Percentiles rank a stretch among this genome's conserved stretches.
These are phyloP conservation scores for Penicillium diatomitis DNA, from an alignment of 495 filamentous ascomycete species.

Conservation along the genomic window DNA sequence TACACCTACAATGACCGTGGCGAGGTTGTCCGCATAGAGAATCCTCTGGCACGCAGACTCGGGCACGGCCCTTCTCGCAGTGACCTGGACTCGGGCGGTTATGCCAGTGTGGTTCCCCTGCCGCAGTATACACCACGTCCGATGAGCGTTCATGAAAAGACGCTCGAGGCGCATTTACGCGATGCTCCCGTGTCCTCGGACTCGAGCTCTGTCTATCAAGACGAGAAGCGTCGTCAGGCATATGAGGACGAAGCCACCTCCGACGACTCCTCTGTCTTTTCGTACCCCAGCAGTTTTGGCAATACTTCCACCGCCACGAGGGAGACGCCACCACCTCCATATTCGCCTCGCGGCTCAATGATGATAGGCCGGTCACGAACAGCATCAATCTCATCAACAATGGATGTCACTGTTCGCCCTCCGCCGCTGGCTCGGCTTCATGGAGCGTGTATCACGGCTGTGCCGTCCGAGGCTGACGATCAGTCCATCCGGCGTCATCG, in stretches of 20 bases:
- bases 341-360: conserved; percentile 25
- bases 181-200: conserved; percentile 28
- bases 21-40: conserved; percentile 13
- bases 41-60: conserved; percentile 2
- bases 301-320: conserved; percentile 40
- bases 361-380: conserved; percentile 25
- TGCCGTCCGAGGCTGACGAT: conserved; percentile 18
- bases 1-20: conserved; percentile 14
- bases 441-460: conserved; percentile 15
- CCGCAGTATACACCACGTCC: conserved; percentile 37
- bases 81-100: conserved; percentile 22
- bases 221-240: conserved; percentile 27
- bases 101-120: conserved; percentile 27
- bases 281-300: conserved; percentile 39
- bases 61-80: conserved; percentile 10
- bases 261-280: conserved; percentile 34
- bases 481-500: conserved; percentile 18
- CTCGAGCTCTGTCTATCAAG: conserved; percentile 4
- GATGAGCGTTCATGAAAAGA: conserved; percentile 35
- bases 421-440: conserved; percentile 21
- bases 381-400: conserved; percentile 27
- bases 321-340: conserved; percentile 39
- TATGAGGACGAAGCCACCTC: conserved; percentile 27
- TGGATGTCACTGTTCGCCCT: conserved; percentile 14
- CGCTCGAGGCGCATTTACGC: conserved; percentile 29